Percentiles rank a stretch among this genome's conserved stretches.
Evolutionary conservation across 169 alveolate species (phyloP).

Genomic region (Plasmodium malariae): DNA sequence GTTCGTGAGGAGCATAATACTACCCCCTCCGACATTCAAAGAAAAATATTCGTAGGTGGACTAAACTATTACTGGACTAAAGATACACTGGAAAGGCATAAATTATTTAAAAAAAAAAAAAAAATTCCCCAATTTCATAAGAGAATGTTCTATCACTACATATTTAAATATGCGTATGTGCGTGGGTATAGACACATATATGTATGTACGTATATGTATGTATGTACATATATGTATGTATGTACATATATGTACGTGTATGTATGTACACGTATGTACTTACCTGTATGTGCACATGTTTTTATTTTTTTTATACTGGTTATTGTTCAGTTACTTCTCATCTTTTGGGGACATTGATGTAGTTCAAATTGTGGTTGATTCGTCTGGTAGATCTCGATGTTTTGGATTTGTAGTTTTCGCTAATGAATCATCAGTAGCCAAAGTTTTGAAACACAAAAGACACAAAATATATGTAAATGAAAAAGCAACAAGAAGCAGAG

Average conservation of each 20-base stretch:
- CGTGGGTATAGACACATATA: neutral
- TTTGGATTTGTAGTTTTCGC: slow-evolving; percentile 66
- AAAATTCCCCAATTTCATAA: too few relatives aligned
- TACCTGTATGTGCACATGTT: too few relatives aligned
- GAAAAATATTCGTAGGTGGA: slow-evolving; percentile 70
- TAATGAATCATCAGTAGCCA: slow-evolving; percentile 53
- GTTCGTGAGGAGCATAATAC: slow-evolving; percentile 73
- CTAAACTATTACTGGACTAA: slow-evolving; percentile 68
- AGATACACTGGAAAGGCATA: slow-evolving; percentile 63
- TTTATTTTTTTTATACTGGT: too few relatives aligned
- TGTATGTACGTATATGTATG: neutral
- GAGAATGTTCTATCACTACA: too few relatives aligned
- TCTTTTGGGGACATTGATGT: slow-evolving; percentile 58
- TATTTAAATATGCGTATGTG: neutral
- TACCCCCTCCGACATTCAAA: slow-evolving; percentile 61
- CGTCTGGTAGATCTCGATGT: slow-evolving; percentile 69
- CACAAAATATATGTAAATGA: slow-evolving; percentile 57
- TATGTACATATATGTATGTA: neutral
- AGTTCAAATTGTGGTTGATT: slow-evolving; percentile 64
- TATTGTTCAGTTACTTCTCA: slow-evolving; percentile 41
- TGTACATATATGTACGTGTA: neutral
- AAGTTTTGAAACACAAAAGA: slow-evolving; percentile 54
- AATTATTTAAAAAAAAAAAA: slow-evolving; percentile 7
- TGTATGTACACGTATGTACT: neutral
- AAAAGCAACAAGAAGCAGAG: neutral